These are phyloP conservation scores for Coemansia sp. DNA, from an alignment of 192 early-diverging fungal species.

Conservation along the genomic window DNA sequence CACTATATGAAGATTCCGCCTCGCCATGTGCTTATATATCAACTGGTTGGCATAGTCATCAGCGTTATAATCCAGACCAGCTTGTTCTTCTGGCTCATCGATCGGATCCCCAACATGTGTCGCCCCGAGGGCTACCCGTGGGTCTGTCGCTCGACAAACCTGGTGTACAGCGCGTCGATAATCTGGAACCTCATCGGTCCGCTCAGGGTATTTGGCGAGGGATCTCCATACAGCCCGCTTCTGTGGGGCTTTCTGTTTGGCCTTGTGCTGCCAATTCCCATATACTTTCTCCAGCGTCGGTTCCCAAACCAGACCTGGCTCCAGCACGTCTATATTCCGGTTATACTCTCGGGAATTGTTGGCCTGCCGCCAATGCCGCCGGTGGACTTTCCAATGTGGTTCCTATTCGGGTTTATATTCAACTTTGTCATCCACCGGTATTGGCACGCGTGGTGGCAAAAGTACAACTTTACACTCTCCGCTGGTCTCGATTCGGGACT, in stretches of 20 bases:
- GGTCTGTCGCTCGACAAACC: conserved; percentile 57
- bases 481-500: conserved; percentile 59
- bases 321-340: conserved; percentile 65
- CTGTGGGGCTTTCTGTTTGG: conserved; percentile 63
- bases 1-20: conserved; percentile 85
- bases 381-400: conserved; percentile 50
- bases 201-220: conserved; percentile 61
- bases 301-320: conserved; percentile 66
- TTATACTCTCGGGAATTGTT: conserved; percentile 61
- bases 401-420: conserved; percentile 62
- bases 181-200: conserved; percentile 82
- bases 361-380: conserved; percentile 61
- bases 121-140: conserved; percentile 59
- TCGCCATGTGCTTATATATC: conserved; percentile 70
- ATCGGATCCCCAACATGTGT: conserved; percentile 56
- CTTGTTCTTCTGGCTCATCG: conserved; percentile 63
- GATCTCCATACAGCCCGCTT: conserved; percentile 54
- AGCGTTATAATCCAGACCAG: conserved; percentile 65
- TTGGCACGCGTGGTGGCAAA: conserved; percentile 63
- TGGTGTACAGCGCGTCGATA: conserved; percentile 67
- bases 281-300: conserved; percentile 59
- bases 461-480: conserved; percentile 54
- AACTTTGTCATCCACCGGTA: conserved; percentile 67
- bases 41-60: conserved; percentile 64
- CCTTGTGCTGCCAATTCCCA: conserved; percentile 64